phyloP scores from a whole-genome alignment of 2,329 filamentous ascomycete species.

The Sphaceloma murrayae region DNA sequence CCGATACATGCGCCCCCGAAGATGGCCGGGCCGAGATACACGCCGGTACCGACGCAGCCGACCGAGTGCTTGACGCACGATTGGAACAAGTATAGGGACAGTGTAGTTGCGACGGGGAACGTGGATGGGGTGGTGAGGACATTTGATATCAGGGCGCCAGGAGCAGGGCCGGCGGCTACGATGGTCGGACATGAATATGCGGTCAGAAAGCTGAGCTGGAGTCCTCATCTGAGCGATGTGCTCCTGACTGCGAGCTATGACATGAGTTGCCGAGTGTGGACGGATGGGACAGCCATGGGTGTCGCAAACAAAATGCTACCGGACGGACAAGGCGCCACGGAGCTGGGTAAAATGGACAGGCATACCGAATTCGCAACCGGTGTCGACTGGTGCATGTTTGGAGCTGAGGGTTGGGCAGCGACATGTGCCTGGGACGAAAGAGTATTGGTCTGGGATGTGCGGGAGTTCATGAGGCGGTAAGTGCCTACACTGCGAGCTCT shows the following conservation, averaged over 20 bases:
- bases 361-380: slow-evolving; percentile 96
- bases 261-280: slow-evolving; percentile 95
- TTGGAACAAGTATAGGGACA: slow-evolving; percentile 95
- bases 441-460: slow-evolving; percentile 85
- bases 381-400: slow-evolving; percentile 96
- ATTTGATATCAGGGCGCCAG: slow-evolving; percentile 76
- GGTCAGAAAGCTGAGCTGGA: slow-evolving; percentile 77
- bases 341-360: slow-evolving; percentile 78
- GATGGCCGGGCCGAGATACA: slow-evolving; percentile 36
- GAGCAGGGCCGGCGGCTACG: slow-evolving; percentile 60
- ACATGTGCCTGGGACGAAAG: slow-evolving; percentile 91
- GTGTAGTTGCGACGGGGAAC: slow-evolving; percentile 74
- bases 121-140: slow-evolving; percentile 81
- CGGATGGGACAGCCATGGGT: slow-evolving; percentile 56
- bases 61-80: slow-evolving; percentile 87
- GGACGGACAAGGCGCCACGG: slow-evolving; percentile 36
- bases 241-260: slow-evolving; percentile 88
- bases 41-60: slow-evolving; percentile 45
- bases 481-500: no score
- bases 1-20: slow-evolving; percentile 66
- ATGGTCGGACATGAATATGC: slow-evolving; percentile 87
- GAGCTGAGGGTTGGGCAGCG: slow-evolving; percentile 88
- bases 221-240: slow-evolving; percentile 82
- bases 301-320: slow-evolving; percentile 27
- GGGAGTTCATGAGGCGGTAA: slow-evolving; percentile 46